Base-by-base conservation (phyloP, 495 filamentous ascomycete genomes). In the Penicillium cosmopolitanum region DNA sequence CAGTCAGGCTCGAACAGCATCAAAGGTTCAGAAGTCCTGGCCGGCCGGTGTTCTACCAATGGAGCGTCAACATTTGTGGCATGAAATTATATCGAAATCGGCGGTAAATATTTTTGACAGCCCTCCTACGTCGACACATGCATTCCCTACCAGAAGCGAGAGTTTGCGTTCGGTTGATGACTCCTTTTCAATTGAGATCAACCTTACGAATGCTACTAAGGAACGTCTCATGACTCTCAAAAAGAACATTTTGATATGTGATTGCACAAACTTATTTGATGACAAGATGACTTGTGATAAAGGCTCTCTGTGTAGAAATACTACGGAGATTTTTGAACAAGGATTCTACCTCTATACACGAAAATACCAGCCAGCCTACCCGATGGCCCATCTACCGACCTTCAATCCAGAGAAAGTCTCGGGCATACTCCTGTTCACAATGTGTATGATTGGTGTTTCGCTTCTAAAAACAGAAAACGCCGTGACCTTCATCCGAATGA, bases 371-470 rank as follows among this genome's bases (percentile, higher is more conserved):
- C 57, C 57, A 4, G 28, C 40, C 2, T 59, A 59, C n/a, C 57
- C 57, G 1, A 21, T 59, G 8, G 50, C 53, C 36, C 57, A 59
- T 35, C 21, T 40, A 28, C 23, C 25, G 8, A 59, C 50, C 13
- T 59, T 59, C 12, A 36, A 53, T 34, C 1, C 38, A 5, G 57
- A 59, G 2, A 59, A 35, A 25, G 15, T 47, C 6, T 38, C 57
- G 2, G 50, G 47, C 7, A 34, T 59, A 4, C 34, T 59, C 5
- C 19, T 59, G 1, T 59, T 59, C 13, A 36, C 53, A 10, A 59
- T 59, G 50, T 59, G 50, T 35, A 59, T 59, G 57, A 53, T 59
- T 59, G 57, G 57, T 10, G 12, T 53, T 40, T 59, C 57, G 1
- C 53, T 59, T 12, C 16, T 53, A 12, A 59, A 59, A 40, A 59